These are phyloP conservation scores for Puccinia coronata DNA, from an alignment of 1,284 basidiomycete genomes.

Conservation along the genomic window DNA sequence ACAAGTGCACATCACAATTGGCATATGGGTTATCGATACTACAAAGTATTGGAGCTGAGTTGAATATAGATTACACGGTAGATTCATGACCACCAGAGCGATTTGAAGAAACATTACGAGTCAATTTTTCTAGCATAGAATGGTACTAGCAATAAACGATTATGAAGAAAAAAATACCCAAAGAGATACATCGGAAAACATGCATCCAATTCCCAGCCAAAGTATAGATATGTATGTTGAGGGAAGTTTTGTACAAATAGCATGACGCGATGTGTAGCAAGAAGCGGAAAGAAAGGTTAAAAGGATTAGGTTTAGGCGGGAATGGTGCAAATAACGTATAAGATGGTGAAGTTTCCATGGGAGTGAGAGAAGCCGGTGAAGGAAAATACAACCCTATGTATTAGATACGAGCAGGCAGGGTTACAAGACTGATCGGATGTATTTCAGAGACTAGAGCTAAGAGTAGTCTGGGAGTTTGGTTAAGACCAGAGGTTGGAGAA, in stretches of 20 bases:
- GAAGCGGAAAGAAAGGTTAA: background rate
- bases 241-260: background rate
- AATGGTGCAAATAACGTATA: background rate
- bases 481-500: slow-evolving; percentile 37
- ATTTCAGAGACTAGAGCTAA: background rate
- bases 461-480: slow-evolving; percentile 24
- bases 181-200: background rate
- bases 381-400: background rate
- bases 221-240: background rate
- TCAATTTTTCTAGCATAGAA: background rate
- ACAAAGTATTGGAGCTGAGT: no score
- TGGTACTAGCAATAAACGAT: no score
- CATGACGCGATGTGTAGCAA: background rate
- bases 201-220: background rate
- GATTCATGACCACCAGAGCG: background rate
- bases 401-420: no score
- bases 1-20: no score
- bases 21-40: no score
- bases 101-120: background rate
- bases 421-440: no score
- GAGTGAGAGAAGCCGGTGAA: background rate
- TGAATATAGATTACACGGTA: no score
- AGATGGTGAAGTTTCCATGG: background rate
- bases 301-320: background rate
- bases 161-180: background rate